phyloP scores from a whole-genome alignment of 768 basidiomycete genomes.

The Phylloporus sp. region DNA sequence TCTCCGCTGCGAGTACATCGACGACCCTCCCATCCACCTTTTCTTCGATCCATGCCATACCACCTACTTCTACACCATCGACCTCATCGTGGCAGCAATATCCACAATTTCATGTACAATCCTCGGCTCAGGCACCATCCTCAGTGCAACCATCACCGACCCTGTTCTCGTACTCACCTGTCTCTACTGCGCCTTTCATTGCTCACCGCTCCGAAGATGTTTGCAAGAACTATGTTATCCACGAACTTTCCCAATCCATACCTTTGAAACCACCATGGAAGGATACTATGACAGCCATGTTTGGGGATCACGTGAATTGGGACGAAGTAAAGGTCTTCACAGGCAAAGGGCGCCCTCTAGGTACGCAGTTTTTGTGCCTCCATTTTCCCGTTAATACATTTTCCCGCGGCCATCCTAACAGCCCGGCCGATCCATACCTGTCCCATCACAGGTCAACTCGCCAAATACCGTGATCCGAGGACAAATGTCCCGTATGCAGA shows the following conservation, averaged over 20 bases:
- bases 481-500: slow-evolving; percentile 80
- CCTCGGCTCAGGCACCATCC: background rate
- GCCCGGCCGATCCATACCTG: slow-evolving; percentile 66
- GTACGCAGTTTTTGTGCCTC: slow-evolving; percentile 36
- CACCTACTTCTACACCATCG: background rate
- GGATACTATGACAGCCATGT: slow-evolving; percentile 77
- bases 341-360: slow-evolving; percentile 59
- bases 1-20: background rate
- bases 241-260: slow-evolving; percentile 51
- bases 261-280: slow-evolving; percentile 55
- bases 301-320: slow-evolving; percentile 85
- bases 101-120: background rate
- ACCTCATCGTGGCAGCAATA: slow-evolving; percentile 1
- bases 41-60: background rate
- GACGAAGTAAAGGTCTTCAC: slow-evolving; percentile 63
- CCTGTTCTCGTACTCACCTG: slow-evolving; percentile 8
- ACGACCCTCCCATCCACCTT: background rate
- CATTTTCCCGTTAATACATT: background rate
- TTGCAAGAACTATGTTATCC: slow-evolving; percentile 67
- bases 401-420: slow-evolving; percentile 24
- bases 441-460: slow-evolving; percentile 73
- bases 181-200: slow-evolving; percentile 11
- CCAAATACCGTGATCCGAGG: slow-evolving; percentile 76
- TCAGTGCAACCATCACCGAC: slow-evolving; percentile 1
- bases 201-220: slow-evolving; percentile 45